Evolutionary conservation across 768 basidiomycete species (phyloP), one percentile per base, ranked within the genome.

Genomic region (Boletus pseudopeckii): DNA sequence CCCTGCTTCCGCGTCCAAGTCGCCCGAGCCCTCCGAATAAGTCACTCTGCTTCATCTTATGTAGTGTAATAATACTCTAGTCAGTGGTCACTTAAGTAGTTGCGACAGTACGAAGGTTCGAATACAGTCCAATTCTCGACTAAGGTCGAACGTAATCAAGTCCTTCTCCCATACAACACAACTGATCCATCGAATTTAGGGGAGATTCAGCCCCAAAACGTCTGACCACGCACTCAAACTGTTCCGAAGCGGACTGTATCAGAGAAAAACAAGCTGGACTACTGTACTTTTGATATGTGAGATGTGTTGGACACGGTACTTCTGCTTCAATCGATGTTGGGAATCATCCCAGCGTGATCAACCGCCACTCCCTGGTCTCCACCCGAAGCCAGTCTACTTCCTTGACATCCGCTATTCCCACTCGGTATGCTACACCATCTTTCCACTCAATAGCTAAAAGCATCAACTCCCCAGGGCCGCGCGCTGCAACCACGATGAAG

Each of bases 361-460:
- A 41, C 32, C 52, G 52, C 58, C 58, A 59, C 46, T 59, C 18
- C 28, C 28, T 54, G 22, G 51, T 51, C 45, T 59, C 22, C 17
- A 55, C 20, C 6, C 9, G 9, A 9, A 37, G 7, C 58, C 58
- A 59, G 1, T 37, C n/a, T 14, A 13, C 40, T 20, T 37, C 48
- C 5, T 1, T 0, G 14, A 54, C 38, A 1, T 14, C n/a, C 15
- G 48, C 7, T 26, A 22, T 32, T 18, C 52, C 58, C 5, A 50
- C 15, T 37, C 55, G 54, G 20, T 61, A 61, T 2, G 60, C 59
- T 9, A 61, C 46, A 0, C 54, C 54, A 18, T 61, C 54, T 17
- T 34, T 51, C 55, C 59, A 61, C 41, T 61, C 52, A 5, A 61
- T 30, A 4, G 59, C 59, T 15, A 61, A 28, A 32, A 61, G 49